Evolutionary conservation across 768 basidiomycete genomes (phyloP).

Genomic region (Daedaleopsis nitida): DNA sequence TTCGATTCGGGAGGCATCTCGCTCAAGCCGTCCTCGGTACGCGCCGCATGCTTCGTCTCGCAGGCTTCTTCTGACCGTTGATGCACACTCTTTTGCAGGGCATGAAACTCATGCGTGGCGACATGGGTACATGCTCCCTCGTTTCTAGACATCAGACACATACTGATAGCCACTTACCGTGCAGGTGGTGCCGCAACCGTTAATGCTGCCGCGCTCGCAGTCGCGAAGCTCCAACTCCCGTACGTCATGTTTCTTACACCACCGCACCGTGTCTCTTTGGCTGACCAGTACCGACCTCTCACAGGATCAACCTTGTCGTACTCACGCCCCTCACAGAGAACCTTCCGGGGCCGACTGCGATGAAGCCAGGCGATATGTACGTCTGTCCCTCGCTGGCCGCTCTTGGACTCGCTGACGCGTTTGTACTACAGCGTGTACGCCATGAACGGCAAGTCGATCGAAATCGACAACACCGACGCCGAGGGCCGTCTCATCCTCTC

Average conservation of each 20-base stretch:
- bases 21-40: slow-evolving; percentile 71
- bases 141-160: neutral
- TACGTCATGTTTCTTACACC: slow-evolving; percentile 36
- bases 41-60: slow-evolving; percentile 25
- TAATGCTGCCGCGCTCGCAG: slow-evolving; percentile 69
- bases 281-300: neutral
- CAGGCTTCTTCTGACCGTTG: neutral
- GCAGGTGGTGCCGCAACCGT: slow-evolving; percentile 80
- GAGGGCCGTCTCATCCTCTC: slow-evolving; percentile 79
- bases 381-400: neutral
- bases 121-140: slow-evolving; percentile 63
- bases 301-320: slow-evolving; percentile 73
- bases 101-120: slow-evolving; percentile 86
- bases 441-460: slow-evolving; percentile 87
- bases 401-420: too few species aligned
- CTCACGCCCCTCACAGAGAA: slow-evolving; percentile 82
- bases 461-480: slow-evolving; percentile 88
- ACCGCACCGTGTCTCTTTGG: neutral
- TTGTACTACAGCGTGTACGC: slow-evolving; percentile 60
- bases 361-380: slow-evolving; percentile 84
- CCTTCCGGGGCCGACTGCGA: slow-evolving; percentile 69
- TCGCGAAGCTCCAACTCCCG: slow-evolving; percentile 83
- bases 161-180: neutral
- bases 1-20: slow-evolving; percentile 91
- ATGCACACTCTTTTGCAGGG: slow-evolving; percentile 46